These are phyloP conservation scores for Umbelopsis sp. DNA, from an alignment of 192 early-diverging fungal genomes.

Conservation along the genomic window DNA sequence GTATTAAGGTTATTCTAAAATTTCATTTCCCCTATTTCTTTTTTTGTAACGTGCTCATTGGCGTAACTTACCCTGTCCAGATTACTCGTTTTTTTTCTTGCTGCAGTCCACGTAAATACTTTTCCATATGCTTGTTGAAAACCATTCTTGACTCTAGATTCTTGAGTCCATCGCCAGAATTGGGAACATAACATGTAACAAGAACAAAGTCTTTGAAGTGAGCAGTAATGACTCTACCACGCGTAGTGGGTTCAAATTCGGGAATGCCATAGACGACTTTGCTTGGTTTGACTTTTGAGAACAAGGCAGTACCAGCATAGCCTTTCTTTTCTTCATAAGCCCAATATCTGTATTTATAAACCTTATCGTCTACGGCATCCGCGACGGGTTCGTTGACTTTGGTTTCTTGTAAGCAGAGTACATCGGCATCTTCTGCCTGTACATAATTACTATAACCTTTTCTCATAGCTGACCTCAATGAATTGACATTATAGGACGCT, in stretches of 20 bases:
- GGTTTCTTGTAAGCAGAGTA: conserved; percentile 84
- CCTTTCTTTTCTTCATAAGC: conserved; percentile 73
- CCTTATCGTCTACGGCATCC: conserved; percentile 57
- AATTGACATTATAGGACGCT: conserved; percentile 79
- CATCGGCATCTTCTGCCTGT: conserved; percentile 77
- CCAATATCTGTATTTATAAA: conserved; percentile 77
- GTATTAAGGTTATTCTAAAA: neutral
- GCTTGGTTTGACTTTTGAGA: conserved; percentile 78
- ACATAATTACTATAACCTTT: conserved; percentile 80
- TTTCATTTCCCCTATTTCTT: neutral
- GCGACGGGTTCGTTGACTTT: conserved; percentile 73
- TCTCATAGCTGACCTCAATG: conserved; percentile 70
- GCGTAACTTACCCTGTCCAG: conserved; percentile 64
- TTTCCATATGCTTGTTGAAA: conserved; percentile 67
- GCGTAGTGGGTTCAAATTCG: conserved; percentile 42
- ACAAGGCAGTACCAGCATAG: conserved; percentile 75
- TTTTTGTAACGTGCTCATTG: neutral
- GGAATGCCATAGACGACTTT: conserved; percentile 62
- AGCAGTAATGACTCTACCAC: conserved; percentile 71
- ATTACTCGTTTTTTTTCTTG: conserved; percentile 68
- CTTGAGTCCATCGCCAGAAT: conserved; percentile 74
- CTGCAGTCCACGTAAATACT: conserved; percentile 68
- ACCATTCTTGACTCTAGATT: conserved; percentile 64
- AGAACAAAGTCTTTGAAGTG: conserved; percentile 69
- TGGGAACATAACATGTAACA: conserved; percentile 78